Conservation (phyloP, 495 filamentous ascomycete genomes). For the Podospora conica region DNA sequence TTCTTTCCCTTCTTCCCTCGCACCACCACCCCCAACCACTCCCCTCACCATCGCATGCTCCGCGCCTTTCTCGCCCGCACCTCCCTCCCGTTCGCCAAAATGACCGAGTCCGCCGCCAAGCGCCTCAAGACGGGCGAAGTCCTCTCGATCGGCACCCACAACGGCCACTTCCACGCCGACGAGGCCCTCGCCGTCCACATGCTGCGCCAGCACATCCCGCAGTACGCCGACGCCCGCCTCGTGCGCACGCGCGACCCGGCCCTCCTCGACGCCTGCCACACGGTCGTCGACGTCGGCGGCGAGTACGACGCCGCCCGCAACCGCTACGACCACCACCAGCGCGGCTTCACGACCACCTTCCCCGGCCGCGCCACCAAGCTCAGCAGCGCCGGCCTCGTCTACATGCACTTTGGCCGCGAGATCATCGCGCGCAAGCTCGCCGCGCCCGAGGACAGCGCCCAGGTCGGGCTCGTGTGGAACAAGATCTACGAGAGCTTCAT, state of each 20-base stretch:
- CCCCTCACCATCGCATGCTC: constrained; percentile 17
- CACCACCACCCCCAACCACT: background rate
- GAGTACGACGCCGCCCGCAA: constrained; percentile 70
- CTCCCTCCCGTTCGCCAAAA: constrained; percentile 11
- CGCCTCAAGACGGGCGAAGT: constrained; percentile 58
- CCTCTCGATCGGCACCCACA: constrained; percentile 81
- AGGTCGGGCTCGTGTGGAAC: constrained; percentile 68
- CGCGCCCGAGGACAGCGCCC: constrained; percentile 47
- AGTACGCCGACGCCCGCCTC: constrained; percentile 67
- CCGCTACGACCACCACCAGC: constrained; percentile 97
- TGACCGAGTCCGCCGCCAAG: constrained; percentile 65
- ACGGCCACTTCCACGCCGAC: constrained; percentile 97
- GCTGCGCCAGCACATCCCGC: constrained; percentile 74
- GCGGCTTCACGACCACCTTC: constrained; percentile 72
- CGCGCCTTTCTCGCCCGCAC: constrained; percentile 7
- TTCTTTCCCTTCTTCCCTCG: background rate
- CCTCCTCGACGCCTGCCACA: constrained; percentile 75
- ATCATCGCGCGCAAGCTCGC: constrained; percentile 67
- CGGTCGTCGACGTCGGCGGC: constrained; percentile 91
- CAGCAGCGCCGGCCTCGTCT: constrained; percentile 87
- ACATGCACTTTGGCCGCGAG: constrained; percentile 83
- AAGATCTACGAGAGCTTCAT: constrained; percentile 93
- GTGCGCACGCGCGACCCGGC: constrained; percentile 81
- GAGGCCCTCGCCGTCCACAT: constrained; percentile 97
- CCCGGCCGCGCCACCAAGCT: constrained; percentile 77